These are phyloP conservation scores for Clavispora asparagi DNA, from an alignment of 805 yeast species.

Conservation along the genomic window DNA sequence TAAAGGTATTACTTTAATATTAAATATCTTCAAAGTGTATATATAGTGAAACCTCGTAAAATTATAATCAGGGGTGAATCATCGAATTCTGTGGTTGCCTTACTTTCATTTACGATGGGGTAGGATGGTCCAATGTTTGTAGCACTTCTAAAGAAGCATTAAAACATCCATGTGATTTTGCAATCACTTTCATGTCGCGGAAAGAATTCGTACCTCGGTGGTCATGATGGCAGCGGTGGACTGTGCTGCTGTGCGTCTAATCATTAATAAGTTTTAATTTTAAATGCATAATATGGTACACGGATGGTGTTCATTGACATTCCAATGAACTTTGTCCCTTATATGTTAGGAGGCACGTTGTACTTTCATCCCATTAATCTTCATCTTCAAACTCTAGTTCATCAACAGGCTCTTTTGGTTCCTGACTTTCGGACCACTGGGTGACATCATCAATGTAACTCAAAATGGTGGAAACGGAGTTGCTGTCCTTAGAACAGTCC, in stretches of 20 bases:
- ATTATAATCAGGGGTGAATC: no score
- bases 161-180: no score
- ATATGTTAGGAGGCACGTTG: background rate
- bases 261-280: background rate
- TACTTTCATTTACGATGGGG: no score
- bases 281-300: background rate
- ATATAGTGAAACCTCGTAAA: no score
- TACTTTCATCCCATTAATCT: constrained; percentile 14
- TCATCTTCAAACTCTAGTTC: constrained; percentile 16
- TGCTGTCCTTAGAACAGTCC: constrained; percentile 63
- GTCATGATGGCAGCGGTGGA: no score
- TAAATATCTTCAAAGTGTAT: no score
- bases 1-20: no score
- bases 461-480: constrained; percentile 73
- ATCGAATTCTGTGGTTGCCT: no score
- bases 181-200: no score
- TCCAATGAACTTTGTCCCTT: background rate
- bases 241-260: background rate
- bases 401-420: constrained; percentile 89
- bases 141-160: no score
- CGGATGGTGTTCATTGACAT: background rate
- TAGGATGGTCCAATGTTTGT: no score
- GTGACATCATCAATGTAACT: constrained; percentile 95
- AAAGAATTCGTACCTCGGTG: no score
- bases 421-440: constrained; percentile 96